phyloP scores from a whole-genome alignment of 2,329 filamentous ascomycete species.

The Colletotrichum caudatum region DNA sequence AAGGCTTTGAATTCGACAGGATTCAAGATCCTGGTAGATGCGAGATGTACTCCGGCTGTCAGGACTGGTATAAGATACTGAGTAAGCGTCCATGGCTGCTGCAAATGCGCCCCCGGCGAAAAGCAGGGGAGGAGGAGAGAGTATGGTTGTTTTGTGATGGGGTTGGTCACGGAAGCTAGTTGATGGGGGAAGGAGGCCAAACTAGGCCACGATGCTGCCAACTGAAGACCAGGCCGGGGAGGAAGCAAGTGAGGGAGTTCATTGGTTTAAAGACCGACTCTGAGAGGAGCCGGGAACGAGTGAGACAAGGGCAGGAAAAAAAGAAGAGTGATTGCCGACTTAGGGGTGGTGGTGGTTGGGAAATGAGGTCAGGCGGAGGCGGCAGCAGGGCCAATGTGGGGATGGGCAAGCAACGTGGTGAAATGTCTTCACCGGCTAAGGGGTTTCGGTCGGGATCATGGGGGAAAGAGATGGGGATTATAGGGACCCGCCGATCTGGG shows the following conservation, averaged over 20 bases:
- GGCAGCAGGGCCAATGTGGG: slow-evolving; percentile 18
- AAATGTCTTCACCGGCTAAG: slow-evolving; percentile 36
- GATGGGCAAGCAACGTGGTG: slow-evolving; percentile 28
- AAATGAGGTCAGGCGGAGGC: slow-evolving; percentile 27
- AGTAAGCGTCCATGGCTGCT: slow-evolving; percentile 63
- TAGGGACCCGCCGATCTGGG: slow-evolving; percentile 25
- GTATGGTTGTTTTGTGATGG: slow-evolving; percentile 14
- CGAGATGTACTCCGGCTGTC: slow-evolving; percentile 58
- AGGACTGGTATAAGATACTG: slow-evolving; percentile 61
- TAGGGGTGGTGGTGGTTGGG: neutral
- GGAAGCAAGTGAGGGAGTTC: slow-evolving; percentile 19
- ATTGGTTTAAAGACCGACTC: slow-evolving; percentile 10
- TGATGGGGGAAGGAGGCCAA: slow-evolving; percentile 15
- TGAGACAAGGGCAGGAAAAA: slow-evolving; percentile 22
- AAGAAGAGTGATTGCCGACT: slow-evolving; percentile 2
- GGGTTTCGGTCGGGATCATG: slow-evolving; percentile 27
- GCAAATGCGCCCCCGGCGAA: neutral
- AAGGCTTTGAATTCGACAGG: slow-evolving; percentile 54
- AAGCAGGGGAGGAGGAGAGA: neutral
- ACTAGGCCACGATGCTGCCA: slow-evolving; percentile 26
- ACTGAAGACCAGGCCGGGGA: slow-evolving; percentile 14
- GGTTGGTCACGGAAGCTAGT: slow-evolving; percentile 4
- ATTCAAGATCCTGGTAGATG: slow-evolving; percentile 63
- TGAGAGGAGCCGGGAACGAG: slow-evolving; percentile 9
- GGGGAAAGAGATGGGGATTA: slow-evolving; percentile 10